A percentile compares a stretch with the other conserved stretches of the same genome.
Evolutionary conservation across 495 filamentous ascomycete genomes (phyloP).

Genomic region (Penicillium argentinense): DNA sequence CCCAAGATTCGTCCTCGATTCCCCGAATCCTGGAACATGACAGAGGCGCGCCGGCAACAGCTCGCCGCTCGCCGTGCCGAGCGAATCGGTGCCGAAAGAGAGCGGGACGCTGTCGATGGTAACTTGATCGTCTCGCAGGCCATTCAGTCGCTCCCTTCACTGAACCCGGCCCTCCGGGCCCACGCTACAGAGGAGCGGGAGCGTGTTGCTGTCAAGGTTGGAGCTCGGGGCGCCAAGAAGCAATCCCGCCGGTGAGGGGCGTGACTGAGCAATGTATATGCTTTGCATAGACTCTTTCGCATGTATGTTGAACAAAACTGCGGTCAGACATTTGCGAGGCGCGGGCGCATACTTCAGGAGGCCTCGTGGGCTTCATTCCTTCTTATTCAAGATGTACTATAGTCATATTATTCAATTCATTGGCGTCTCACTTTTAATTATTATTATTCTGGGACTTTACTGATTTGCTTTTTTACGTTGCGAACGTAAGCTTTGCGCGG

Average conservation of each 20-base stretch:
- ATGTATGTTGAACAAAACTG: conserved; percentile 27
- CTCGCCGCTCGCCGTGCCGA: conserved; percentile 59
- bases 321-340: conserved; percentile 35
- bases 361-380: conserved; percentile 31
- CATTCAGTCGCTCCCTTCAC: conserved; percentile 28
- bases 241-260: conserved; percentile 22
- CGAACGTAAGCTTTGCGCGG: too few relatives aligned
- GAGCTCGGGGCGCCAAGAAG: conserved; percentile 27
- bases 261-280: conserved; percentile 26
- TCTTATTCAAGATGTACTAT: conserved; percentile 46
- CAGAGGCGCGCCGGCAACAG: conserved; percentile 61
- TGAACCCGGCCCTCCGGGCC: conserved; percentile 36
- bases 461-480: background rate
- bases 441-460: conserved; percentile 1
- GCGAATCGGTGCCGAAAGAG: conserved; percentile 26
- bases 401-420: conserved; percentile 32
- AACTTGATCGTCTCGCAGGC: conserved; percentile 37
- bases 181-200: conserved; percentile 38
- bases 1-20: conserved; percentile 67
- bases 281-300: conserved; percentile 24
- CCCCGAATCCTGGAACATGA: conserved; percentile 80
- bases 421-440: conserved; percentile 26
- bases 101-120: conserved; percentile 35
- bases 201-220: conserved; percentile 38
- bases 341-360: conserved; percentile 38